Evolutionary conservation across 2,329 filamentous ascomycete species (phyloP).

Genomic region (Penicillium sp.): DNA sequence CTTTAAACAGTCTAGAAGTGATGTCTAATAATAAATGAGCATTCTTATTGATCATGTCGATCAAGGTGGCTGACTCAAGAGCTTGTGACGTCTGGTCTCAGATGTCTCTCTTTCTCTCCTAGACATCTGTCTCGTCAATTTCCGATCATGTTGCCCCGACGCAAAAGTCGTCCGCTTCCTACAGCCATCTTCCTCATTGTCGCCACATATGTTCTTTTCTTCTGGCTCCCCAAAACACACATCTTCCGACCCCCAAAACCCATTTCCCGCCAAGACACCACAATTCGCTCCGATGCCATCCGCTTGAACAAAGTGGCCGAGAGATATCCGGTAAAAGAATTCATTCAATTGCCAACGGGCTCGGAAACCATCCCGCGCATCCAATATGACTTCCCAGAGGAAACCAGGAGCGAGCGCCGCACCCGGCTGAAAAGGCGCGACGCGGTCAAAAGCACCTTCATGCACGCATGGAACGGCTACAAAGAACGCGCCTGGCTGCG

Average conservation of each 20-base stretch:
- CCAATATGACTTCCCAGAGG: conserved; percentile 69
- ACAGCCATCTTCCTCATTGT: conserved; percentile 17
- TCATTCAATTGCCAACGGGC: conserved; percentile 72
- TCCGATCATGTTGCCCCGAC: conserved; percentile 27
- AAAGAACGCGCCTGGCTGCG: conserved; percentile 77
- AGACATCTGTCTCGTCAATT: not conserved
- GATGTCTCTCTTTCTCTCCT: not conserved
- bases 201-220: conserved; percentile 21
- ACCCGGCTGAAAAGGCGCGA: conserved; percentile 65
- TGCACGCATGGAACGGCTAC: conserved; percentile 81
- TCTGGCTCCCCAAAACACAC: conserved; percentile 14
- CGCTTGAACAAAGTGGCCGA: conserved; percentile 75
- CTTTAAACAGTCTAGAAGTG: not conserved
- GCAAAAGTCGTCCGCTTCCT: conserved; percentile 20
- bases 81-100: not conserved
- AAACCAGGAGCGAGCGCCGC: conserved; percentile 60
- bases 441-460: conserved; percentile 72
- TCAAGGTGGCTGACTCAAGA: not conserved
- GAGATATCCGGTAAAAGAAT: conserved; percentile 71
- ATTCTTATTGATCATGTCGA: not conserved
- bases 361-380: conserved; percentile 73
- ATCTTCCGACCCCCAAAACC: conserved; percentile 4
- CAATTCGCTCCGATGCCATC: conserved; percentile 15
- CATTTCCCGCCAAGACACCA: conserved; percentile 8
- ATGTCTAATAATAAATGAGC: not conserved